Evolutionary conservation across 441 rosid genomes (phyloP).

Genomic region (Euphorbia celastroides): DNA sequence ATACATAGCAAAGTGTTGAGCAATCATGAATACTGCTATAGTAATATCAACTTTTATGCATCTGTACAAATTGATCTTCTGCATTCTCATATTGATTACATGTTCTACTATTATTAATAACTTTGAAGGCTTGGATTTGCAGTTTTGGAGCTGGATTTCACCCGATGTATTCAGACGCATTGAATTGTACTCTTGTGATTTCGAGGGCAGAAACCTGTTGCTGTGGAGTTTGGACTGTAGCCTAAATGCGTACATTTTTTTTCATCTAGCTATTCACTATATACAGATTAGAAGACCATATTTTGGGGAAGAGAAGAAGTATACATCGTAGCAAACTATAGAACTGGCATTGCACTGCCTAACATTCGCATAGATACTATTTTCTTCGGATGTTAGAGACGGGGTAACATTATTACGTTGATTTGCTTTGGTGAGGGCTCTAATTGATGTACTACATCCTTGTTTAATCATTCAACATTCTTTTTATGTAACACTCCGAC

Average conservation of each 20-base stretch:
- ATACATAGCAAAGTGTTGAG: not conserved
- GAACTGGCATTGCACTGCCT: not conserved
- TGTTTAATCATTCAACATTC: not conserved
- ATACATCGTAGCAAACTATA: not conserved
- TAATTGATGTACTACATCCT: not conserved
- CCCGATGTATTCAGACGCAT: not conserved
- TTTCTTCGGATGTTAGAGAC: not conserved
- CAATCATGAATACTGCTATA: not conserved
- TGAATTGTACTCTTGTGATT: not conserved
- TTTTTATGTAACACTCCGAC: not conserved
- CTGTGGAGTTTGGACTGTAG: not conserved
- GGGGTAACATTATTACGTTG: not conserved
- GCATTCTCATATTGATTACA: not conserved
- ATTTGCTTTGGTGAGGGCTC: not conserved
- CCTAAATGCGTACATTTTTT: not conserved
- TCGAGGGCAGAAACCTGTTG: not conserved
- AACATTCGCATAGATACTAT: not conserved
- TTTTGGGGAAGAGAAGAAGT: not conserved
- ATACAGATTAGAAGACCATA: not conserved
- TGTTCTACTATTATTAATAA: not conserved
- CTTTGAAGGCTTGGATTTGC: constrained; percentile 10
- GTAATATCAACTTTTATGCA: not conserved
- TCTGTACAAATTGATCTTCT: not conserved
- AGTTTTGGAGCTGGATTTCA: not conserved
- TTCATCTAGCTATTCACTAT: constrained; percentile 4